Evolutionary conservation across 2,329 filamentous ascomycete genomes (phyloP), one percentile per base, ranked within the genome.

Genomic region (Colletotrichum orbiculare): DNA sequence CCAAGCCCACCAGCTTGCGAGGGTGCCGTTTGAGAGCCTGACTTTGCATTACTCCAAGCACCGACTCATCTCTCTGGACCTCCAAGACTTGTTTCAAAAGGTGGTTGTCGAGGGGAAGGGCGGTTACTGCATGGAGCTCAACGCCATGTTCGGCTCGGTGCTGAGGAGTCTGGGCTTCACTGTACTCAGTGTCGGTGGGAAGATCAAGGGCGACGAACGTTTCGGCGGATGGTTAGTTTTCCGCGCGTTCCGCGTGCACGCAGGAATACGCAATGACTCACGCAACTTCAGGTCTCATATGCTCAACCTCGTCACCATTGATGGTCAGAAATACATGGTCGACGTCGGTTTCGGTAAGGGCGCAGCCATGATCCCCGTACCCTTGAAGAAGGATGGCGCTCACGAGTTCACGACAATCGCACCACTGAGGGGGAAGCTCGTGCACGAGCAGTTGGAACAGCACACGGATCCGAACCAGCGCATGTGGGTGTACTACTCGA

Each of bases 321-420:
- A 78, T 9, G 73, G 75, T 33, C 76, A 78, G 47, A 75, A 77
- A 46, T 85, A 83, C 71, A 73, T 84, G 67, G 79, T 86, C 35
- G 89, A 91, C 71, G 85, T 90, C 12, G 87, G 85, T 34, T 90
- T 89, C 69, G 88, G 88, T 17, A 81, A 80, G 57, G 81, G 85
- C 67, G 73, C 71, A 8, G 65, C 78, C 5, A 67, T 71, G 34
- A 49, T 66, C 1, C 79, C 79, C 4, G 54, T 81, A 1, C 75
- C 71, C 1, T 70, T 81, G 6, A 41, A 37, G 38, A 61, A 37
- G 39, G 58, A 72, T 1, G 25, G 70, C 48, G 69, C 67, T 13
- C 17, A 66, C 57, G 68, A 72, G 17, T 70, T 74, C 45, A 62
- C 69, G 9, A 81, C 82, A 41, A 76, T 88, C 7, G 76, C 77